Base-by-base conservation (phyloP, 495 filamentous ascomycete species). In the Aspergillus mulundensis region DNA sequence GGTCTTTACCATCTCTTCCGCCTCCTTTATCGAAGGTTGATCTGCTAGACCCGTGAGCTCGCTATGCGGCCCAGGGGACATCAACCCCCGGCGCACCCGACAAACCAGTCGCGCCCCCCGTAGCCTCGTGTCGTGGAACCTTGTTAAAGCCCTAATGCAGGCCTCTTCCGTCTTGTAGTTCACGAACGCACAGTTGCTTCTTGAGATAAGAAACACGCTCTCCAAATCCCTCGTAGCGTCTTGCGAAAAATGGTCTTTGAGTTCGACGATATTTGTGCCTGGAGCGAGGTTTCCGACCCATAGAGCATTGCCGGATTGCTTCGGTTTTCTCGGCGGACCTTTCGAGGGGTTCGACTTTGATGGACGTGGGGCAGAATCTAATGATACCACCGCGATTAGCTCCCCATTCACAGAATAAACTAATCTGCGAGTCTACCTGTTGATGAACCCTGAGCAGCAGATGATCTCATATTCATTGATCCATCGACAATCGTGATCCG, bases 141-240 rank as follows among this genome's bases (percentile, higher is more conserved):
- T 85, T 18, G 78, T 77, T 77, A 95, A 84, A 2, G 94, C 94
- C 3, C 85, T 83, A 20, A 80, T 72, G 65, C 90, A 96, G 18
- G 87, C 83, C 12, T 71, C 74, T 58, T 95, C 94, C 41, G 88
- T 89, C 57, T 85, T 87, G 65, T 96, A 98, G 65, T 98, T 98
- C 64, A 96, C 89, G 77, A 98, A 98, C 0, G 92, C 94, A 65
- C 94, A 98, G 63, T 96, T 97, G 70, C 91, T 97, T 68, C 96
- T 97, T 4, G 94, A 94, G 24, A 98, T 98, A 21, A 97, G 76
- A 60, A 96, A 96, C 20, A 97, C 80, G 39, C 91, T 96, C 69
- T 96, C 89, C 34, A 98, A 82, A 19, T 91, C 88, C 43, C 77
- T 70, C 0, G 80, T 85, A 0, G 89, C 86, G 54, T 92, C 91